A percentile compares a stretch with the other conserved stretches of the same genome.
Conservation (phyloP, 2,329 filamentous ascomycete species). For the Aspergillus sp. region DNA sequence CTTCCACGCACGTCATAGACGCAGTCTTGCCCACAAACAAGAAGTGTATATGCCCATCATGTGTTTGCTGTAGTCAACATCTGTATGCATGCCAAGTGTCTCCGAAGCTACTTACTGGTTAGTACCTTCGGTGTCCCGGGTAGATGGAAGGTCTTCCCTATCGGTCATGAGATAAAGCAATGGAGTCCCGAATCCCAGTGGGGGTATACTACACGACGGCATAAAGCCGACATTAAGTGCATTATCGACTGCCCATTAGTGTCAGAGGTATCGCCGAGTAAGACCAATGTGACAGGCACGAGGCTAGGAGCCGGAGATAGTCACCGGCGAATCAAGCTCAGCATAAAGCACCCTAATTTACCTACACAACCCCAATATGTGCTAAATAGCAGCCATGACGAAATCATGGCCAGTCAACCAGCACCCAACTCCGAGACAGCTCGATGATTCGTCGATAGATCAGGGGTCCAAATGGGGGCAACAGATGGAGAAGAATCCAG, state of each 20-base stretch:
- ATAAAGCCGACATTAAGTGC: neutral
- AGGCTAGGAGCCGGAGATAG: neutral
- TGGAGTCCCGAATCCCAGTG: neutral
- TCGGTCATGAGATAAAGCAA: neutral
- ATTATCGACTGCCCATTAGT: neutral
- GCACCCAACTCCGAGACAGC: too few relatives aligned
- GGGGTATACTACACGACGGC: neutral
- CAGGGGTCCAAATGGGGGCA: neutral
- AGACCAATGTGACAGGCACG: neutral
- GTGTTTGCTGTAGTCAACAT: neutral
- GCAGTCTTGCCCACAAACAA: neutral
- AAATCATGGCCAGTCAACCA: too few relatives aligned
- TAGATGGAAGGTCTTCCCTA: neutral
- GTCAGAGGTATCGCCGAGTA: neutral
- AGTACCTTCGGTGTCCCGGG: neutral
- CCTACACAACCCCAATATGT: neutral
- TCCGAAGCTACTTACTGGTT: neutral
- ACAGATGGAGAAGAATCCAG: neutral
- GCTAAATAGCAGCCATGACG: neutral
- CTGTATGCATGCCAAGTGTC: neutral
- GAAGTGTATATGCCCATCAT: neutral
- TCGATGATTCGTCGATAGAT: neutral
- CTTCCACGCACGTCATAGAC: neutral
- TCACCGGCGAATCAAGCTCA: neutral
- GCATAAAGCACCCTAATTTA: neutral